Evolutionary conservation across 2,329 filamentous ascomycete species (phyloP), one percentile per base, ranked within the genome.

Genomic region (Colletotrichum sp.): DNA sequence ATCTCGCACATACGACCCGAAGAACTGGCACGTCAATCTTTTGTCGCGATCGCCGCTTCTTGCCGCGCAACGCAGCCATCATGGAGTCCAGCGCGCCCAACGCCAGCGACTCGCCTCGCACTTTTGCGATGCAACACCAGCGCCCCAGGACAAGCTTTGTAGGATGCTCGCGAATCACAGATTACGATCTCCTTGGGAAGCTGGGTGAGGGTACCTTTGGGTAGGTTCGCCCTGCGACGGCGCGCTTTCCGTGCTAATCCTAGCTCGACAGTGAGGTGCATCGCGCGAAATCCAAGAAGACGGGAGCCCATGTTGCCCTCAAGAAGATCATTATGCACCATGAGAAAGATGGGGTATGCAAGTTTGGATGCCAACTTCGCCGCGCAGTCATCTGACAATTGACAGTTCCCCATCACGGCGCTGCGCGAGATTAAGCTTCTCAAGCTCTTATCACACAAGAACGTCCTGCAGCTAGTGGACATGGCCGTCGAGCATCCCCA

Each of bases 251-350:
- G 38, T 61, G 38, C 64, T 76, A 24, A 74, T 61, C 18, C n/a
- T 18, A 18, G 60, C 21, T 26, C 24, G 63, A 21, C 77, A 94
- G 93, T 79, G 96, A 99, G 87, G 97, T 99, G 52, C 95, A 98
- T 85, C 97, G 96, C 82, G 97, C 96, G 77, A 92, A 92, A 77
- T 95, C 94, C 32, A 93, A 92, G 81, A 94, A 91, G 81, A 94
- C 92, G 2, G 94, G 94, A 70, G 90, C 91, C 28, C 85, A 96
- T 61, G 94, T 98, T 76, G 97, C 97, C 6, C 86, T 99, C 82
- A 99, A 99, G 88, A 99, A 99, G 90, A 99, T 99, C 79, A 92
- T 99, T 79, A 98, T 99, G 95, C 97, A 99, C 84, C 98, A 99
- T 84, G 97, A 99, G 87, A 99, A 98, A 84, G 97, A 99, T 85